Percentiles rank a stretch among this genome's conserved stretches.
phyloP scores from a whole-genome alignment of 179 eudicot species.

The Beta lomatogona region DNA sequence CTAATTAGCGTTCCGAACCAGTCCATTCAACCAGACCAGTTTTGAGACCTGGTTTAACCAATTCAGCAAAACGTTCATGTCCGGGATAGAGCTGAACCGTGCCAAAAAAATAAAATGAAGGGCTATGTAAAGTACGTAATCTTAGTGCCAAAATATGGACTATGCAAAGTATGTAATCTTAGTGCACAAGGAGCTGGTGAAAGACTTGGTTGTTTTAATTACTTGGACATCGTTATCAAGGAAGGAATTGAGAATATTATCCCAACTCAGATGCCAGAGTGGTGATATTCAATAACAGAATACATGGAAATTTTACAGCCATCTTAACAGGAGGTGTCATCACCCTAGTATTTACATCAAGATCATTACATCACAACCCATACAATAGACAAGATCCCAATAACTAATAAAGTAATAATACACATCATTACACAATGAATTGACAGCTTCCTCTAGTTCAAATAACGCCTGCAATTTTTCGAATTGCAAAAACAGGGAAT shows the following conservation, averaged over 20 bases:
- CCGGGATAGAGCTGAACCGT: not conserved
- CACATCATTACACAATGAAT: not conserved
- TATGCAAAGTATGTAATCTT: too few species aligned
- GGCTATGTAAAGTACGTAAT: too few species aligned
- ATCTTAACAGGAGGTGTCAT: not conserved
- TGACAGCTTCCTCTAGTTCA: slow-evolving; percentile 40
- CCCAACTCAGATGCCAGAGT: not conserved
- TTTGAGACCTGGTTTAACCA: not conserved
- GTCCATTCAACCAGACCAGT: not conserved
- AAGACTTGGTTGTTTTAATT: not conserved
- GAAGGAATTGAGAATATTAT: not conserved
- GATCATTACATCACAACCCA: not conserved
- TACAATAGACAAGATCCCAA: not conserved
- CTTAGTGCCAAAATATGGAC: too few species aligned
- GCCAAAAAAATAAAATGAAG: too few species aligned
- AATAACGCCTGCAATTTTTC: slow-evolving; percentile 66
- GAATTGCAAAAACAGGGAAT: slow-evolving; percentile 69
- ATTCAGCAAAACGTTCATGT: not conserved
- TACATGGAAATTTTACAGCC: not conserved
- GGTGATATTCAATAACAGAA: not conserved
- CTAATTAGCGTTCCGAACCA: not conserved
- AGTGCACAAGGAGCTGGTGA: too few species aligned
- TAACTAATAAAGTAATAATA: not conserved
- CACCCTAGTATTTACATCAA: slow-evolving; percentile 9
- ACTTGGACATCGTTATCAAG: not conserved